Base-by-base conservation (phyloP, 2,329 filamentous ascomycete species). In the Epicoccum nigrum region DNA sequence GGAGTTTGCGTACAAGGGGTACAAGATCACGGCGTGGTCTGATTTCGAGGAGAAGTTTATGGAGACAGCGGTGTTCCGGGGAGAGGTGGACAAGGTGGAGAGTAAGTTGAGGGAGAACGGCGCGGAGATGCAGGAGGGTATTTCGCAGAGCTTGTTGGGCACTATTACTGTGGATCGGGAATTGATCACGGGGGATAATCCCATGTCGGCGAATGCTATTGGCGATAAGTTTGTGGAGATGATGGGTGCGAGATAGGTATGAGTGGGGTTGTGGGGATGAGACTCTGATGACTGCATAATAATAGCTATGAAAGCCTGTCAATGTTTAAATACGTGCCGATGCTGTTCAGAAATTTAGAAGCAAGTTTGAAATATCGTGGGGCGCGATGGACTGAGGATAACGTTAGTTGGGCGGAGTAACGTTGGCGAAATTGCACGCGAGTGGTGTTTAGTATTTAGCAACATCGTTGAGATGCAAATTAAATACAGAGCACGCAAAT, bases 11-110 rank as follows among this genome's bases (percentile, higher is more conserved):
- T 79, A 79, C 51, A 73, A 76, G 33, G 77, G 75, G 13, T 79
- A 79, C 53, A 72, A 74, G 57, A 71, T 79, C 25, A 79, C 76
- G 1, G 70, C 68, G 30, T 79, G 75, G 71, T 76, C 74, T 33
- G 75, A 79, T 60, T 69, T 65, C 0, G 77, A 79, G 59, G 77
- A 79, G 63, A 75, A 72, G 57, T 46, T 74, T 16, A 77, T 79
- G 73, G 77, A 80, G 68, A 75, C 64, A n/a, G 23, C 23, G 9
- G 56, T 75, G 21, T 42, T 67, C 7, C 61, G 75, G 4, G 77
- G 75, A 0, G 75, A 79, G 58, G 67, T 79, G 4, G 62, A 71
- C 43, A 79, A 77, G 60, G 74, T 77, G 5, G 77, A 74, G 56
- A 65, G 67, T 4, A 62, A 56, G 7, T 52, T 79, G 46, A 66